Evolutionary conservation across 148 eudicot genomes (phyloP).

Genomic region (Rhododendron griersonianum): DNA sequence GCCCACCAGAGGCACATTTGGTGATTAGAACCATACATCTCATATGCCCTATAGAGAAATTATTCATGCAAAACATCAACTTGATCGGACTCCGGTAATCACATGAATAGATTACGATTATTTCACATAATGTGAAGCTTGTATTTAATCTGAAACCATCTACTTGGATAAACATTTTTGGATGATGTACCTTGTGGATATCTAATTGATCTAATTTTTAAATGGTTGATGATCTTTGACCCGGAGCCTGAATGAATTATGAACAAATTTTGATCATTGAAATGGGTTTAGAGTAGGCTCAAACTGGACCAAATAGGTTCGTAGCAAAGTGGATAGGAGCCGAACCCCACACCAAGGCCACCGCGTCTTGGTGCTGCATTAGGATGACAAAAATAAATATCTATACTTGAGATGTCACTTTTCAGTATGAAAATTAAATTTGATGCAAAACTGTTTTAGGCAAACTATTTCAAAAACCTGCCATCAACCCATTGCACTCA

Average conservation of each 20-base stretch:
- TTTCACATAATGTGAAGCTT: neutral
- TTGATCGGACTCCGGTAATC: neutral
- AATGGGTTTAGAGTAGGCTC: neutral
- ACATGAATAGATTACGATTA: neutral
- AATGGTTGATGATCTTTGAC: neutral
- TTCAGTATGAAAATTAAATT: neutral
- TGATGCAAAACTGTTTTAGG: neutral
- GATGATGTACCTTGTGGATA: neutral
- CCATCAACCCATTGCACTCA: neutral
- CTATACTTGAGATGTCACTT: no score
- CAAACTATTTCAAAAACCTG: neutral
- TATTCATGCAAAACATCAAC: neutral
- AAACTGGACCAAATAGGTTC: neutral
- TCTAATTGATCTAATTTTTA: neutral
- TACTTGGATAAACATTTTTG: neutral
- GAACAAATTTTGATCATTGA: neutral
- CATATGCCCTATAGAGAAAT: neutral
- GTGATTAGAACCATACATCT: neutral
- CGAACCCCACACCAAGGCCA: neutral
- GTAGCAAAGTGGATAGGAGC: accelerated
- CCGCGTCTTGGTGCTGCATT: neutral
- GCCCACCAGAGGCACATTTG: neutral
- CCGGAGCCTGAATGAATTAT: neutral
- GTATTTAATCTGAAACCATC: neutral
- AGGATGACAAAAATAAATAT: neutral